Conservation (phyloP, 169 alveolate species). For the Blepharisma undulans region DNA sequence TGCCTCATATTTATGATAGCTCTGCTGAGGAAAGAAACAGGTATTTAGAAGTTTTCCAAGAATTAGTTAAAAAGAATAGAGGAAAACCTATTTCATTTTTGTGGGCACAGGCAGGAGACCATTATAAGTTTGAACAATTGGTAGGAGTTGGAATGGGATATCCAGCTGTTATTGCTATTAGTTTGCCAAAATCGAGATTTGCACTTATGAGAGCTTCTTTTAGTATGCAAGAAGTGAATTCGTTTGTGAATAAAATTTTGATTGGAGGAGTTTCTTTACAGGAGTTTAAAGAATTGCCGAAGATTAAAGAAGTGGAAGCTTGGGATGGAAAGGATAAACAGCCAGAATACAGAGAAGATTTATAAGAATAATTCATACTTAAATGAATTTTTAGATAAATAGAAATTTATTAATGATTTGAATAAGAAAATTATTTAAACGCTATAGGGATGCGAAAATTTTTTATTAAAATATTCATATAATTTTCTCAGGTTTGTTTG, state of each 20-base stretch:
- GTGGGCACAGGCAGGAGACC: slow-evolving; percentile 93
- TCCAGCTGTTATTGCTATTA: slow-evolving; percentile 90
- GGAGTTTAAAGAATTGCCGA: not conserved
- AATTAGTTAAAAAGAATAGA: slow-evolving; percentile 76
- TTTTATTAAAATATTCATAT: too few species aligned
- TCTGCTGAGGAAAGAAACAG: slow-evolving; percentile 81
- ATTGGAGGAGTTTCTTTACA: not conserved
- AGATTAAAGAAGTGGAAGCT: too few species aligned
- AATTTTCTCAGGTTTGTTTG: too few species aligned
- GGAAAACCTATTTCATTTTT: slow-evolving; percentile 84
- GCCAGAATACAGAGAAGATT: too few species aligned
- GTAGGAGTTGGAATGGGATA: slow-evolving; percentile 88
- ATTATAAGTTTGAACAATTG: slow-evolving; percentile 85
- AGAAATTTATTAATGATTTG: too few species aligned
- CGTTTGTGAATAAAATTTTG: not conserved
- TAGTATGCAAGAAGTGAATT: slow-evolving; percentile 44
- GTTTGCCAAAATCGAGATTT: slow-evolving; percentile 55
- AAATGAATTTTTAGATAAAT: not conserved
- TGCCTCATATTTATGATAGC: slow-evolving; percentile 90
- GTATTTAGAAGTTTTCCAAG: slow-evolving; percentile 73
- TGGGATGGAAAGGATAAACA: too few species aligned
- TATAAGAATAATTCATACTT: not conserved
- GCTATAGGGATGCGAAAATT: too few species aligned
- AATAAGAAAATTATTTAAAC: too few species aligned
- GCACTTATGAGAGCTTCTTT: slow-evolving; percentile 71